These are phyloP conservation scores for Hymenoscyphus occultus DNA, from an alignment of 2,329 filamentous ascomycete genomes.

Conservation along the genomic window DNA sequence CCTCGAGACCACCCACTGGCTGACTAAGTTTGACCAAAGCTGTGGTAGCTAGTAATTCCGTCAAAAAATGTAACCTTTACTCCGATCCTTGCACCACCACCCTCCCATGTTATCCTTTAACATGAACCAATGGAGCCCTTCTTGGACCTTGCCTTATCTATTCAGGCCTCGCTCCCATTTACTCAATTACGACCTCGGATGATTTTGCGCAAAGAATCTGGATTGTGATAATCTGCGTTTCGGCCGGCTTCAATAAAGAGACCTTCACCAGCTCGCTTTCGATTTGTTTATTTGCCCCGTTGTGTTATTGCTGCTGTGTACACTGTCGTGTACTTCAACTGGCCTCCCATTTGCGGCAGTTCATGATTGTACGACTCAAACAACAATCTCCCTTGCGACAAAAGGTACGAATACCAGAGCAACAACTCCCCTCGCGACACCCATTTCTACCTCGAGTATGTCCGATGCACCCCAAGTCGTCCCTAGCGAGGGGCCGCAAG, in stretches of 20 bases:
- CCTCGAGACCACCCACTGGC: background rate
- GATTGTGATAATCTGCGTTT: background rate
- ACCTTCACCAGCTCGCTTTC: background rate
- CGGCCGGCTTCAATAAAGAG: background rate
- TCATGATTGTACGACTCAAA: background rate
- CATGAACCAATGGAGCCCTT: background rate
- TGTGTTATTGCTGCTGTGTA: background rate
- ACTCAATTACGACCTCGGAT: background rate
- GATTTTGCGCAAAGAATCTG: slow-evolving; percentile 1
- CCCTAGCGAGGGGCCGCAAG: slow-evolving; percentile 4
- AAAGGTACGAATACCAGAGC: background rate
- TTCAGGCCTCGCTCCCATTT: background rate
- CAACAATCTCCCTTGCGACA: background rate
- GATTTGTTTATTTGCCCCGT: background rate
- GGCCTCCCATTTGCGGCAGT: background rate
- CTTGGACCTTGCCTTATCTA: background rate
- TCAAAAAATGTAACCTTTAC: background rate
- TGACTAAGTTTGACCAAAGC: background rate
- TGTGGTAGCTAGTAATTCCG: background rate
- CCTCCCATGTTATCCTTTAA: background rate
- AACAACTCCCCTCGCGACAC: slow-evolving; percentile 7
- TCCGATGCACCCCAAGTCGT: slow-evolving; percentile 9
- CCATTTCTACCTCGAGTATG: slow-evolving; percentile 3
- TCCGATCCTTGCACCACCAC: background rate
- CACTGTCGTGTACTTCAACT: background rate